A percentile compares a stretch with the other conserved stretches of the same genome.
These are phyloP conservation scores for Parasarocladium wereldwijsianum DNA, from an alignment of 2,329 filamentous ascomycete genomes.

Conservation along the genomic window DNA sequence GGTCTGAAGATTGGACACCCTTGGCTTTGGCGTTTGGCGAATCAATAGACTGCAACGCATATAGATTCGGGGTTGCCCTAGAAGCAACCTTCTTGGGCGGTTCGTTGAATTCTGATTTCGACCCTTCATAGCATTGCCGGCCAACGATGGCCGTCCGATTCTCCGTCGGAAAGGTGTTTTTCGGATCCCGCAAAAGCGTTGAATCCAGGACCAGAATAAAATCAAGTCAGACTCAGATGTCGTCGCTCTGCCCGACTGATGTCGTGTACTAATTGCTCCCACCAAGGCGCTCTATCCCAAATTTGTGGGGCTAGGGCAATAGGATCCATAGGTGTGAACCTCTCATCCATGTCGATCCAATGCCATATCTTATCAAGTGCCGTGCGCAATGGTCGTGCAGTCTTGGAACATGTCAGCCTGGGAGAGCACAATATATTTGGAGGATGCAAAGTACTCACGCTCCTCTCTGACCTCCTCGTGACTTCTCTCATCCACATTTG, in stretches of 20 bases:
- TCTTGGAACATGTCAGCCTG: slow-evolving; percentile 13
- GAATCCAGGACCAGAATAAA: too few species aligned
- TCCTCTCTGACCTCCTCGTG: slow-evolving; percentile 20
- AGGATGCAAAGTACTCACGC: slow-evolving; percentile 17
- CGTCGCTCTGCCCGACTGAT: too few species aligned
- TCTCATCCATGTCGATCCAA: slow-evolving; percentile 18
- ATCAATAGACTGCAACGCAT: not conserved
- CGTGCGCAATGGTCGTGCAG: slow-evolving; percentile 22
- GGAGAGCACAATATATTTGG: slow-evolving; percentile 9
- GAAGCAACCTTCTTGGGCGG: slow-evolving; percentile 21
- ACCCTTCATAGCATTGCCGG: too few species aligned
- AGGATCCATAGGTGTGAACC: slow-evolving; percentile 5
- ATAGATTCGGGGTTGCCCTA: slow-evolving; percentile 7
- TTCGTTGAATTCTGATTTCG: slow-evolving; percentile 15
- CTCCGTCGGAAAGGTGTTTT: too few species aligned
- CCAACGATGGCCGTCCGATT: too few species aligned
- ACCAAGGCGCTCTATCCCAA: slow-evolving; percentile 19
- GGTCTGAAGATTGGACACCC: not conserved
- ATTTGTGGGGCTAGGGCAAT: slow-evolving; percentile 11
- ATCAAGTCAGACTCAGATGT: too few species aligned
- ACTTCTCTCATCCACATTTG: slow-evolving; percentile 21
- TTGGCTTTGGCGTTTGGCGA: not conserved
- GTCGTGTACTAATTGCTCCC: slow-evolving; percentile 23
- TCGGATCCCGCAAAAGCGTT: too few species aligned
- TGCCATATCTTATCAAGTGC: slow-evolving; percentile 18